A percentile compares a stretch with the other conserved stretches of the same genome.
Evolutionary conservation across 192 early-diverging fungal genomes (phyloP).

Genomic region (Geranomyces michiganensis): DNA sequence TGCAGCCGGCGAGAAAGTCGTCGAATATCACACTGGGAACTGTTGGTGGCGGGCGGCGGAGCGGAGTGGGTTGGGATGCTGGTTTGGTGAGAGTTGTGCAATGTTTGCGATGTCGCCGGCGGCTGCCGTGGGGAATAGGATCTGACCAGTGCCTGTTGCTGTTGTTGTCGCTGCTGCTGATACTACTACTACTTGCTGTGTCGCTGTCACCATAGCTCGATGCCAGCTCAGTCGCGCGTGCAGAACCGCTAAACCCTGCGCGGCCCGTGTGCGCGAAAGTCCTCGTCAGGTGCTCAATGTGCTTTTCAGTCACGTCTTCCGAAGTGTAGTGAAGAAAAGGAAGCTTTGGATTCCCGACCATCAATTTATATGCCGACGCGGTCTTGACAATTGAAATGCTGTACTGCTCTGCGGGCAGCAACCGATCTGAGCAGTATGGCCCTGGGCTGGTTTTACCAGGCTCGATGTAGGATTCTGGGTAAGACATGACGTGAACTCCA

Average conservation of each 20-base stretch:
- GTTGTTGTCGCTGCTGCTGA: no score
- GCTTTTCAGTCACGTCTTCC: constrained; percentile 32
- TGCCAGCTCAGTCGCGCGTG: not conserved
- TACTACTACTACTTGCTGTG: no score
- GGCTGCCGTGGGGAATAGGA: not conserved
- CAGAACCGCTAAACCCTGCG: not conserved
- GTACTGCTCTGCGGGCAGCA: not conserved
- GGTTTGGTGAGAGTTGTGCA: not conserved
- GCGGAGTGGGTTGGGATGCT: not conserved
- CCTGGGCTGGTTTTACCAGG: no score
- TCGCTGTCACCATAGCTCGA: not conserved
- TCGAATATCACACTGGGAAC: constrained; percentile 21
- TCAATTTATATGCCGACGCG: constrained; percentile 6
- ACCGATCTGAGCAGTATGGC: not conserved
- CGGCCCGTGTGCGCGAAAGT: not conserved
- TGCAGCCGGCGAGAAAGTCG: constrained; percentile 29
- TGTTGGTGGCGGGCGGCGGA: not conserved
- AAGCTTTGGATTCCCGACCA: constrained; percentile 5
- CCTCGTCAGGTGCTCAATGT: not conserved
- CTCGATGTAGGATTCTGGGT: no score
- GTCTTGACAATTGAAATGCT: not conserved
- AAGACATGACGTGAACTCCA: no score
- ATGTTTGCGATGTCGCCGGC: not conserved
- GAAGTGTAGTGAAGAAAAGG: constrained; percentile 45
- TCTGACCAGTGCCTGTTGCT: no score